Evolutionary conservation across 495 filamentous ascomycete species (phyloP), one percentile per base, ranked within the genome.

Genomic region (Aspergillus affinis): DNA sequence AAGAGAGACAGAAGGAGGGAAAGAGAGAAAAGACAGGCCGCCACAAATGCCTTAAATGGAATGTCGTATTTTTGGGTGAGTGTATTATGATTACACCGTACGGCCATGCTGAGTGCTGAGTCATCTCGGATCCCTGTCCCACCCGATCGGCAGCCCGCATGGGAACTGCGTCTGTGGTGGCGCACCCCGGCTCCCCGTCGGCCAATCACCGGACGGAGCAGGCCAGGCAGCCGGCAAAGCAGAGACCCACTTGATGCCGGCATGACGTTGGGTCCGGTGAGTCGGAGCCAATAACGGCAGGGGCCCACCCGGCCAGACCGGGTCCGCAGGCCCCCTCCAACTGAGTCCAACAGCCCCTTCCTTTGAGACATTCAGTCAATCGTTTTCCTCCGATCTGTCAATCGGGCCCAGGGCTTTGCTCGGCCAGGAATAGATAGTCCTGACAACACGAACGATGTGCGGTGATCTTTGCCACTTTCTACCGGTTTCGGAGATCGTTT

Each of bases 221-320:
- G 1, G 6, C 50, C 50, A 30, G 50, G 50, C 50, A 52, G 50
- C 50, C 30, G 50, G 50, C 17, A 52, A 21, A 44, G 21, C 6
- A 20, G 20, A 15, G n/a, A 7, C 20, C 51, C 51, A 54, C 51
- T 13, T 2, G 51, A 30, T 20, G 30, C 51, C 19, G 29, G 51
- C 51, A 54, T 54, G 51, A 54, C 51, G 51, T 54, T 54, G 51
- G 19, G 51, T 10, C 51, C 51, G 19, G 21, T 54, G 12, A 54
- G 30, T 20, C 13, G 50, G 30, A 6, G 29, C 32, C 29, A n/a
- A 44, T 41, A 15, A 21, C 29, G 20, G 29, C 30, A 32, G 30
- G 30, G 30, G 10, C 30, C 3, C 30, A 4, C 23, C 23, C 23
- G 2, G 2, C 23, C 23, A 26, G 23, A 26, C 23, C 23, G 23